Percentiles rank a stretch among this genome's conserved stretches.
Evolutionary conservation across 169 alveolate genomes (phyloP).

Genomic region (Theileria annulata): DNA sequence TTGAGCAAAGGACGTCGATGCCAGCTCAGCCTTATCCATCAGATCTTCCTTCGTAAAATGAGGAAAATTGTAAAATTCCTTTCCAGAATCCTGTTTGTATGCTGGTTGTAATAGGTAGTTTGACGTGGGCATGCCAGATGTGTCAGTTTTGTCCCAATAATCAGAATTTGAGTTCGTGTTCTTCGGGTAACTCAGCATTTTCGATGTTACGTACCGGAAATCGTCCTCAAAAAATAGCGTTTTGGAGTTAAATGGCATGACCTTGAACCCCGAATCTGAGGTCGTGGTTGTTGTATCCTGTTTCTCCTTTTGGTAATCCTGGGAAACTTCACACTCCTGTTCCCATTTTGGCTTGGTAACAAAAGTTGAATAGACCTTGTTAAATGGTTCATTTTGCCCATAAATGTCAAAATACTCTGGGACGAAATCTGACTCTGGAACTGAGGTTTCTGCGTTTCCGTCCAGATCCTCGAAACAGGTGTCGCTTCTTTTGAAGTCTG

Average conservation of each 20-base stretch:
- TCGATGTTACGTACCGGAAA: constrained; percentile 26
- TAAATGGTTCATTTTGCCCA: constrained; percentile 4
- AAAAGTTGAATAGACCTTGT: constrained; percentile 7
- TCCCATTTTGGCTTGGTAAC: constrained; percentile 11
- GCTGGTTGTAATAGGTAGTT: not conserved
- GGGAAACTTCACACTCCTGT: not conserved
- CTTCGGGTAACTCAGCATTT: not conserved
- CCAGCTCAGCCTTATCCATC: not conserved
- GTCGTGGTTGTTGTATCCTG: not conserved
- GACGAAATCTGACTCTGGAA: constrained; percentile 44
- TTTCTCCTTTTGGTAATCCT: not conserved
- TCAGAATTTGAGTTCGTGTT: not conserved
- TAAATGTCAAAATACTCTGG: constrained; percentile 34
- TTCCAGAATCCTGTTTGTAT: not conserved
- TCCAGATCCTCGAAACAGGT: constrained; percentile 46
- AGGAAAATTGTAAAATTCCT: not conserved
- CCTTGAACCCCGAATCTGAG: constrained; percentile 8
- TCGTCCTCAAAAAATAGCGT: constrained; percentile 29
- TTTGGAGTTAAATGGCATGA: not conserved
- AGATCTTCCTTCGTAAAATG: not conserved
- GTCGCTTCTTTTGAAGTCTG: constrained; percentile 1
- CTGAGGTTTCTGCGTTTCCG: constrained; percentile 31
- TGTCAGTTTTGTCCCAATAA: not conserved
- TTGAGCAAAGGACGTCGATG: not conserved
- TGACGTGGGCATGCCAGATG: not conserved